Base-by-base conservation (phyloP, 2,329 filamentous ascomycete genomes). In the Penicillium hordei region DNA sequence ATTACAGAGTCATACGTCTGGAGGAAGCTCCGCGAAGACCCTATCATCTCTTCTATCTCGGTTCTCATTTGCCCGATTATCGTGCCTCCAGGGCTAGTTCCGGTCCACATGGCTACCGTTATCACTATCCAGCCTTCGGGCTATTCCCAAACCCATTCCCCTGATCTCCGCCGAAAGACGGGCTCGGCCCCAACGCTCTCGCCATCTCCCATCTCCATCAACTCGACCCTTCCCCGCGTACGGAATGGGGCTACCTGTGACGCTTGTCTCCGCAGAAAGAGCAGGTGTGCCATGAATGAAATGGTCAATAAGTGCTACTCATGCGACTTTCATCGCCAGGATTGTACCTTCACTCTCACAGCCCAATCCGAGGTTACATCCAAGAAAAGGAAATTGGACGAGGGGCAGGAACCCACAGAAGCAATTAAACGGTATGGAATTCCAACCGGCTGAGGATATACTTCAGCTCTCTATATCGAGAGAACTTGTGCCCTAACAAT, bases 291-390 rank as follows among this genome's bases (percentile, higher is more conserved):
- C 19, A 78, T 78, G 71, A 77, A 77, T 60, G 74, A 76, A 58
- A 69, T 71, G 61, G 70, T 75, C 59, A 75, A 76, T 56, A 77
- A 76, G 59, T 77, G 75, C 60, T 77, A 76, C 55, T 77, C 75
- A 44, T 78, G 76, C 57, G 75, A 78, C 52, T 78, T 77, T 39
- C 75, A 77, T 60, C 74, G 74, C 42, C 76, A 78, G 65, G 75
- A 78, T 29, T 78, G 75, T 62, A 78, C 75, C 8, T 78, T 77
- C 57, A 73, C 66, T 27, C 64, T 76, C 8, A 64, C 68, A 33
- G 65, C 61, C 43, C 60, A 45, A 55, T 62, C 52, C 10, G 69
- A 69, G 10, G 64, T 67, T 17, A 51, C 39, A 15, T 55, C 71
- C 17, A 76, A 75, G 62, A 78, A 78, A 62, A 69, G 76, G 48